These are phyloP conservation scores for Nematodospora anomalae DNA, from an alignment of 1,139 yeast genomes.

Conservation along the genomic window DNA sequence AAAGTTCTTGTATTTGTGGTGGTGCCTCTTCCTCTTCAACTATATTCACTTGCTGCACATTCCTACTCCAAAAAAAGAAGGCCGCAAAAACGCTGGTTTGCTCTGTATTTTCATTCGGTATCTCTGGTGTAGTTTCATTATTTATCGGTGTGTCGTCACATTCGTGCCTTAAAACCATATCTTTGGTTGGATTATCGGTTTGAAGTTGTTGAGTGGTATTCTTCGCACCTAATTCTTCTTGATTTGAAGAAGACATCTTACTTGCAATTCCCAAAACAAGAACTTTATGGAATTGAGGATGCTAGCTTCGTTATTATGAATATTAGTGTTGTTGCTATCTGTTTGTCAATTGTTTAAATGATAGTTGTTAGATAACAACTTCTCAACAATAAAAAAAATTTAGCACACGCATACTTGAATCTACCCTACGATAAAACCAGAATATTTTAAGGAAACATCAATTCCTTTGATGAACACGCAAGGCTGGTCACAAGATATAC, in stretches of 20 bases:
- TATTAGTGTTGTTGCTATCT: neutral
- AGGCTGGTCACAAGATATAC: conserved; percentile 26
- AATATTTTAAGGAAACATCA: too few species aligned
- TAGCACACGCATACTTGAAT: neutral
- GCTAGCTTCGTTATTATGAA: neutral
- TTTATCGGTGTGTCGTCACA: too few species aligned
- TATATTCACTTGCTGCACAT: neutral
- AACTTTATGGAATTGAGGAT: neutral
- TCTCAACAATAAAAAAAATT: too few species aligned
- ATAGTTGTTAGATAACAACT: too few species aligned
- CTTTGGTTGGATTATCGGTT: neutral
- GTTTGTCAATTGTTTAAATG: neutral
- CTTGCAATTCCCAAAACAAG: neutral
- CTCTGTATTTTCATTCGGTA: neutral
- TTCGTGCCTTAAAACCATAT: neutral
- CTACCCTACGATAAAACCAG: neutral
- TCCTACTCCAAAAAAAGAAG: conserved; percentile 6
- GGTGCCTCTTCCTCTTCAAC: neutral
- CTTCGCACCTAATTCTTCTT: too few species aligned
- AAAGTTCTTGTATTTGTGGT: neutral
- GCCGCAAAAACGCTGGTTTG: conserved; percentile 5
- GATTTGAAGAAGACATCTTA: neutral
- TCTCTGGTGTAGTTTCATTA: neutral
- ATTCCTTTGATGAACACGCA: neutral
- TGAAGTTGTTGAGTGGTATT: too few species aligned